Conservation (phyloP, 305 asterid species). For the Fraxinus albicans region DNA sequence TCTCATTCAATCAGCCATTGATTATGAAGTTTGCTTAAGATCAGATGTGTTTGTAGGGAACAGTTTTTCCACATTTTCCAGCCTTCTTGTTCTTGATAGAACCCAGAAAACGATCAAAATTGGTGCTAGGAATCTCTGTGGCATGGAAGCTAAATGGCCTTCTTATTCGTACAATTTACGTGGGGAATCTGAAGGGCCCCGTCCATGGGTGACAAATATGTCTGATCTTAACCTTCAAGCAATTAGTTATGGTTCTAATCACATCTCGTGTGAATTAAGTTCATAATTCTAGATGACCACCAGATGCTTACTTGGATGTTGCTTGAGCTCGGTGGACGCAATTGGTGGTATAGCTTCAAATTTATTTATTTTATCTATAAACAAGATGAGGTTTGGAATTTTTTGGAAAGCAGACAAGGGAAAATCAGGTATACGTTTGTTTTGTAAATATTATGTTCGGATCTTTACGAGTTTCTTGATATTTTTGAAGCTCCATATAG, state of each 20-base stretch:
- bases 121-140: constrained; percentile 37
- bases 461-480: background rate
- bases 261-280: constrained; percentile 46
- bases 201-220: constrained; percentile 64
- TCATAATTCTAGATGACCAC: background rate
- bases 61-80: constrained; percentile 88
- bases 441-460: background rate
- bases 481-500: background rate
- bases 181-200: constrained; percentile 49
- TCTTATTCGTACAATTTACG: constrained; percentile 60
- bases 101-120: constrained; percentile 58
- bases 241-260: constrained; percentile 84
- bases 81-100: constrained; percentile 86
- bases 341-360: background rate
- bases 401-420: background rate
- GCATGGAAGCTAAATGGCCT: constrained; percentile 29
- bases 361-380: background rate
- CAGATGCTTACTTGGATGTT: constrained; percentile 22
- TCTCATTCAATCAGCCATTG: constrained; percentile 83
- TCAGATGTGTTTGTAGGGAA: constrained; percentile 83
- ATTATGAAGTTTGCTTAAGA: constrained; percentile 88
- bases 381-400: background rate
- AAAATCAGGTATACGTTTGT: background rate
- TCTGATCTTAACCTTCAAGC: constrained; percentile 45
- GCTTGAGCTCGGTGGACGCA: background rate